A percentile compares a stretch with the other conserved stretches of the same genome.
Conservation (phyloP, 23 red algal species). For the Gracilariopsis chorda region DNA sequence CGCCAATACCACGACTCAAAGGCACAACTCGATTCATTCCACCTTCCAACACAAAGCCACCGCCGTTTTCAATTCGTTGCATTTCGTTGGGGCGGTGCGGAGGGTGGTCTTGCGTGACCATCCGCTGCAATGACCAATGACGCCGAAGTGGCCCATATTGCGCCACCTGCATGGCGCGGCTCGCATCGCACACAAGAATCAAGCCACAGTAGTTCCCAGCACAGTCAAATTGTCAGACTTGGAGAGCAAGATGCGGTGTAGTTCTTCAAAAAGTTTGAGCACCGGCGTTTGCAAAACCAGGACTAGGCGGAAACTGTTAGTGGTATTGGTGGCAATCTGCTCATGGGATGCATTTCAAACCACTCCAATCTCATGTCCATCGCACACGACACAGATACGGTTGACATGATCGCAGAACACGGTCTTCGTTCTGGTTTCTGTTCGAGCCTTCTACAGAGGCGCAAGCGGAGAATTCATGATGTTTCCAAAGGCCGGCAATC, state of each 20-base stretch:
- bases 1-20: slow-evolving; percentile 76
- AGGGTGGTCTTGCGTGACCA: slow-evolving; percentile 53
- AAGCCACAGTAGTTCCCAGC: slow-evolving; percentile 23
- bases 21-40: slow-evolving; percentile 68
- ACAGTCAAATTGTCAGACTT: neutral
- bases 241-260: neutral
- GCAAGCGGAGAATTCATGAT: slow-evolving; percentile 6
- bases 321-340: neutral
- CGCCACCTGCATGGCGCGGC: slow-evolving; percentile 34
- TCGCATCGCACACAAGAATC: neutral
- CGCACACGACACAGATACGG: slow-evolving; percentile 31
- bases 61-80: slow-evolving; percentile 49
- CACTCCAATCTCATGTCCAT: neutral
- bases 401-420: slow-evolving; percentile 3
- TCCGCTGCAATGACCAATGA: slow-evolving; percentile 10
- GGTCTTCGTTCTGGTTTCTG: slow-evolving; percentile 20
- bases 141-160: slow-evolving; percentile 76
- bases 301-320: neutral
- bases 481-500: neutral
- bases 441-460: neutral
- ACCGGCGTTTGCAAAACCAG: neutral
- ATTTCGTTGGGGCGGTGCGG: slow-evolving; percentile 38
- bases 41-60: slow-evolving; percentile 58
- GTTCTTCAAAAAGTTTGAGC: neutral
- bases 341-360: neutral